Base-by-base conservation (phyloP, 176 grass and related monocot genomes). In the Puya raimondii region DNA sequence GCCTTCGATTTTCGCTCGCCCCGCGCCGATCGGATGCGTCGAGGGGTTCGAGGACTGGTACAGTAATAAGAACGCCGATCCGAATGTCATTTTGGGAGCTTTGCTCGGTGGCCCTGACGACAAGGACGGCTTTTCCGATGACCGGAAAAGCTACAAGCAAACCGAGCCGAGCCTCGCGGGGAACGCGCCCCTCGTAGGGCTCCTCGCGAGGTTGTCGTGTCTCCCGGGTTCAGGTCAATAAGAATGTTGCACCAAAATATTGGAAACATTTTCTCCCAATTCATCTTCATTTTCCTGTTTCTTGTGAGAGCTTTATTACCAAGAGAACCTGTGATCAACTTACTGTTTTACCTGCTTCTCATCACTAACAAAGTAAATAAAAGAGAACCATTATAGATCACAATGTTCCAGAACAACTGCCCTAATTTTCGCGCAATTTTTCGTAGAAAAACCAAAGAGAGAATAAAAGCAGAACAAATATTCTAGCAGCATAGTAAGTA, bases 41-140 rank as follows among this genome's bases (percentile, higher is more conserved):
- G 85, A 91, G 17, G 88, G 83, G 0, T 79, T 84, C 47, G 83
- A 85, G 22, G 81, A 89, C 75, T 87, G 83, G 80, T 87, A 75
- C 48, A 52, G 71, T 6, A 83, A 83, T 11, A 64, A 49, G 47
- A 25, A 68, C 23, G 20, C 81, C 12, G 88, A 96, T 80, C 88
- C 79, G 1, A 96, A 96, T 64, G 23, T 81, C 12, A 63, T 96
- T 1, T 26, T 87, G 14, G 86, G 92, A 12, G 88, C 92, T 51
- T 80, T 96, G 47, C 84, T 92, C 8, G 92, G 92, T 0, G 92
- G 92, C 1, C 86, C 88, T 0, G 89, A 92, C 61, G 54, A 65
- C 0, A 29, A 74, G 0, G 89, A 96, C 74, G 67, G 73, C 15
- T 85, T 89, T 64, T 47, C 78, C 23, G 84, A 89, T 58, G 68